Evolutionary conservation across 2,329 filamentous ascomycete species (phyloP).

Genomic region (Lojkania enalia): DNA sequence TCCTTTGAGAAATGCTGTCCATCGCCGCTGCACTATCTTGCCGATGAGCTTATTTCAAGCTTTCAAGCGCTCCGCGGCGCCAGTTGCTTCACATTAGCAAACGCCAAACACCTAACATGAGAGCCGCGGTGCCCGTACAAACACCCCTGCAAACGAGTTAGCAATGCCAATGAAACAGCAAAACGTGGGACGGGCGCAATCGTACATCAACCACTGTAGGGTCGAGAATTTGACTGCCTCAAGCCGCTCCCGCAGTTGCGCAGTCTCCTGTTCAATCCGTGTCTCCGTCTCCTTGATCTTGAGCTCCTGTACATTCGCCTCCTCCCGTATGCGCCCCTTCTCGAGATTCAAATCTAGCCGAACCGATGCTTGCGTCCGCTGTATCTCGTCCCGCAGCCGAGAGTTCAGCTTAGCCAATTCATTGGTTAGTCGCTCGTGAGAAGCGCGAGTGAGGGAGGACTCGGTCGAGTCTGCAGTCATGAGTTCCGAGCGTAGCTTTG

Average conservation of each 20-base stretch:
- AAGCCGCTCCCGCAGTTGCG: conserved; percentile 83
- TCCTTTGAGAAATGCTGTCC: background rate
- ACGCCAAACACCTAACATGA: conserved; percentile 69
- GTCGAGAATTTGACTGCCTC: conserved; percentile 99
- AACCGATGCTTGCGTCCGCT: conserved; percentile 89
- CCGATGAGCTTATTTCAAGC: too few relatives aligned
- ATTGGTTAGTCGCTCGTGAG: conserved; percentile 90
- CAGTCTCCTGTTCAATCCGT: conserved; percentile 96
- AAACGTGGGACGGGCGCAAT: conserved; percentile 33
- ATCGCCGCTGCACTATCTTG: too few relatives aligned
- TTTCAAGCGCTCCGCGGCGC: background rate
- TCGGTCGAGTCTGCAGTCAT: conserved; percentile 91
- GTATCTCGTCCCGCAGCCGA: conserved; percentile 88
- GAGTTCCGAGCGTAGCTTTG: conserved; percentile 92
- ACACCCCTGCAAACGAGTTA: conserved; percentile 57
- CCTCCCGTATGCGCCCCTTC: conserved; percentile 93
- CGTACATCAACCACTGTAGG: conserved; percentile 96
- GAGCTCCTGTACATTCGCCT: conserved; percentile 94
- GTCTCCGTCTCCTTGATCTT: conserved; percentile 99
- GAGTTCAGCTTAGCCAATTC: conserved; percentile 93
- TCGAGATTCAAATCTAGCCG: conserved; percentile 92
- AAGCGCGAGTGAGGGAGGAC: conserved; percentile 80
- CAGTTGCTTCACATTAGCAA: conserved; percentile 59
- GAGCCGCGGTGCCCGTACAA: conserved; percentile 66
- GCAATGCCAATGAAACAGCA: conserved; percentile 7